Conservation (phyloP, 2,329 filamentous ascomycete species). For the Epicoccum sorghinum region DNA sequence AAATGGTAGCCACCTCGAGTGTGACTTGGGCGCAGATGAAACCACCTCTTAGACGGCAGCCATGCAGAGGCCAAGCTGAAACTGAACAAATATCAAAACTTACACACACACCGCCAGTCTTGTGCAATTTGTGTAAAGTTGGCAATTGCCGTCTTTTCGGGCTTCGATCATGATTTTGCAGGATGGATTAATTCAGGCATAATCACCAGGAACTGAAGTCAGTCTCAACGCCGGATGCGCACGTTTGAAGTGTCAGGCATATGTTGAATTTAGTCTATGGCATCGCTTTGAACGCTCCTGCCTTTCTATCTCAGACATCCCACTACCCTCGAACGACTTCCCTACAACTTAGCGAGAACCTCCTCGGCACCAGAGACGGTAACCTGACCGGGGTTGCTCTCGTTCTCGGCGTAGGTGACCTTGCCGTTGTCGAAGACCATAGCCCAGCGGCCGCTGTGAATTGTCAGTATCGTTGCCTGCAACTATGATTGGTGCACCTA, state of each 20-base stretch:
- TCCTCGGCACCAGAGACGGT: conserved; percentile 56
- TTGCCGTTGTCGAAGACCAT: conserved; percentile 80
- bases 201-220: too few relatives aligned
- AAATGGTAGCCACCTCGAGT: too few relatives aligned
- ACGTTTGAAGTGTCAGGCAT: too few relatives aligned
- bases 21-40: neutral
- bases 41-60: neutral
- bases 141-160: too few relatives aligned
- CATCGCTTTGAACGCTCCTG: neutral
- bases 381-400: conserved; percentile 60
- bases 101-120: neutral
- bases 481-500: conserved; percentile 6
- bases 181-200: too few relatives aligned
- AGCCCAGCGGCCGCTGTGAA: conserved; percentile 69
- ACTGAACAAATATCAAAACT: neutral
- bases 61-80: neutral
- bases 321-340: neutral
- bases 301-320: neutral
- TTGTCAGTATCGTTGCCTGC: neutral
- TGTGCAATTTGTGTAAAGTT: neutral
- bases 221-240: too few relatives aligned
- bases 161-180: too few relatives aligned
- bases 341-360: conserved; percentile 56
- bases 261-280: neutral
- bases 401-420: conserved; percentile 79